Evolutionary conservation across 1,284 basidiomycete genomes (phyloP), one percentile per base, ranked within the genome.

Genomic region (Trichosporon faecale): DNA sequence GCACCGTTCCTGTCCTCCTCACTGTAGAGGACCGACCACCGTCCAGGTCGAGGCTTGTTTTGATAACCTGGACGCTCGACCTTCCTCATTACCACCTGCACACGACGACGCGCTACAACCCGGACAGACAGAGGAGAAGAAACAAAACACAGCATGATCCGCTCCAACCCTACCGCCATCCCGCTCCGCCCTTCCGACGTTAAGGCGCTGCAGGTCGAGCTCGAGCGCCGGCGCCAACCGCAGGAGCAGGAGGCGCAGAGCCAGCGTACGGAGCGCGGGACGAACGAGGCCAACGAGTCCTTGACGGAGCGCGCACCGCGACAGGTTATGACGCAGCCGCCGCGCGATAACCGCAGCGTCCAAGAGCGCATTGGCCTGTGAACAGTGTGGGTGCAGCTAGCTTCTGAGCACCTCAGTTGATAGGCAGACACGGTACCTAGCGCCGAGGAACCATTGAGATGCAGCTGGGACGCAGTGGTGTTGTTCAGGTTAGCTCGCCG

Each of bases 111-210:
- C 35, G 3, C 11, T 3, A 3, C 35, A 8, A 25, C n/a, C n/a
- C n/a, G n/a, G n/a, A n/a, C n/a, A 29, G 5, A 11, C 1, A 7
- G n/a, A 27, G 4, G 12, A 25, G 3, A 7, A 14, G 14, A 18
- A 6, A 3, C 14, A 1, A 18, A 25, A 9, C 25, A 33, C 57
- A 61, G 16, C 14, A 82, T 82, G 81, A 82, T 82, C 65, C 78
- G 80, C 64, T 79, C 80, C 6, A 81, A 82, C 68, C 81, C 81
- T 6, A 82, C 81, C 1, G 78, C 79, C 18, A 80, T 82, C 44
- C 77, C 79, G 16, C 75, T 82, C 55, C 74, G 81, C 63, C 75
- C 79, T 8, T 76, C 78, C 2, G 81, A 82, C 70, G 68, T 81
- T 66, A 80, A 80, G 67, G 69, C 75, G 21, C 76, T 82, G 9